Conservation (phyloP, 2,329 filamentous ascomycete genomes). For the Pseudogymnoascus sp. region DNA sequence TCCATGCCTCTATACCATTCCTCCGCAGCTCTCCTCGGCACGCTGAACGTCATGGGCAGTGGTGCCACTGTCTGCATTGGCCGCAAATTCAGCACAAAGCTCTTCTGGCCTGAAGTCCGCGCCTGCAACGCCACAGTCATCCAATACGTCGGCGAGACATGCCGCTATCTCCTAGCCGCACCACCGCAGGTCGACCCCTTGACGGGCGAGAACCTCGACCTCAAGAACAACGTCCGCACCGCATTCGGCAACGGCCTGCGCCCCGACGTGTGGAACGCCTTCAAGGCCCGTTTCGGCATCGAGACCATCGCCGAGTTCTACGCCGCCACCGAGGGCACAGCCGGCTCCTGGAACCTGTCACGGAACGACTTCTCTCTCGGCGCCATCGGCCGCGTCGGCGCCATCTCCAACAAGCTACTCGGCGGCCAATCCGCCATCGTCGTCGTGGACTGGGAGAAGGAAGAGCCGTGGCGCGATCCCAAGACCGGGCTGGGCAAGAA, state of each 20-base stretch:
- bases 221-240: constrained; percentile 60
- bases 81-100: constrained; percentile 66
- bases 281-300: constrained; percentile 73
- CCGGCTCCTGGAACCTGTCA: constrained; percentile 63
- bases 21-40: constrained; percentile 63
- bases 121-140: constrained; percentile 62
- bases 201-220: constrained; percentile 62
- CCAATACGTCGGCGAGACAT: constrained; percentile 83
- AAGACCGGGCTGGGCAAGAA: constrained; percentile 59
- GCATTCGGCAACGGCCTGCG: constrained; percentile 81
- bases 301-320: constrained; percentile 72
- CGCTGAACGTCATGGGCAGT: constrained; percentile 48
- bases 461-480: constrained; percentile 58
- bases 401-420: constrained; percentile 47
- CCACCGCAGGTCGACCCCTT: constrained; percentile 50
- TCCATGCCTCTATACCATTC: constrained; percentile 88
- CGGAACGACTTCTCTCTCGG: constrained; percentile 66
- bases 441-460: constrained; percentile 61
- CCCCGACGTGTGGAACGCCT: constrained; percentile 75
- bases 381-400: constrained; percentile 66
- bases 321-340: constrained; percentile 63
- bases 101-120: constrained; percentile 71
- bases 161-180: constrained; percentile 68
- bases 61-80: constrained; percentile 64
- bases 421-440: constrained; percentile 48